Percentiles rank a stretch among this genome's conserved stretches.
Conservation (phyloP, 2,329 filamentous ascomycete genomes). For the Aureobasidium pullulans region DNA sequence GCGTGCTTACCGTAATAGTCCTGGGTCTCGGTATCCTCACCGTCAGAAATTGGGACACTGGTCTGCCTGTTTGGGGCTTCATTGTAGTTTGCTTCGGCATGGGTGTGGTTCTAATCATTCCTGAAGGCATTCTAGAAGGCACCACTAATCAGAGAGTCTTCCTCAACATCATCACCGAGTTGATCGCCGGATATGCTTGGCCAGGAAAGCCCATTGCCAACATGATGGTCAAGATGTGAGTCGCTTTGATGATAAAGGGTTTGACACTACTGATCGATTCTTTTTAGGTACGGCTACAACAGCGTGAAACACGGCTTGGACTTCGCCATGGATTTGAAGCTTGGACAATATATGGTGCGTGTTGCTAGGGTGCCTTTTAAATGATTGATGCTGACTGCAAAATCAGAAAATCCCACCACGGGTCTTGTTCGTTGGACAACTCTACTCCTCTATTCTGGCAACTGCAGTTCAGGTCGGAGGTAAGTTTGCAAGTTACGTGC, state of each 20-base stretch:
- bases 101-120: constrained; percentile 26
- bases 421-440: background rate
- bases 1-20: background rate
- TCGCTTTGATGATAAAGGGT: constrained; percentile 15
- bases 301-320: constrained; percentile 25
- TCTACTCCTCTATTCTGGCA: background rate
- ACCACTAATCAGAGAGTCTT: constrained; percentile 48
- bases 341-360: background rate
- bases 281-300: background rate
- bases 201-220: constrained; percentile 24
- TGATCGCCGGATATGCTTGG: constrained; percentile 36
- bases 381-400: background rate
- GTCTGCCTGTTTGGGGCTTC: constrained; percentile 53
- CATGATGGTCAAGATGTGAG: constrained; percentile 11
- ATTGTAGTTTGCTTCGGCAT: constrained; percentile 69
- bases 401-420: background rate
- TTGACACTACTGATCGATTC: background rate
- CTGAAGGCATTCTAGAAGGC: constrained; percentile 85
- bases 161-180: background rate
- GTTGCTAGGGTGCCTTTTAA: too few species aligned
- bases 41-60: background rate
- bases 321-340: constrained; percentile 39
- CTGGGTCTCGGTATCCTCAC: background rate
- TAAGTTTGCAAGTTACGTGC: background rate
- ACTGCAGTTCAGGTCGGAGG: background rate